phyloP scores from a whole-genome alignment of 805 yeast species.

The Yarrowia sp. region DNA sequence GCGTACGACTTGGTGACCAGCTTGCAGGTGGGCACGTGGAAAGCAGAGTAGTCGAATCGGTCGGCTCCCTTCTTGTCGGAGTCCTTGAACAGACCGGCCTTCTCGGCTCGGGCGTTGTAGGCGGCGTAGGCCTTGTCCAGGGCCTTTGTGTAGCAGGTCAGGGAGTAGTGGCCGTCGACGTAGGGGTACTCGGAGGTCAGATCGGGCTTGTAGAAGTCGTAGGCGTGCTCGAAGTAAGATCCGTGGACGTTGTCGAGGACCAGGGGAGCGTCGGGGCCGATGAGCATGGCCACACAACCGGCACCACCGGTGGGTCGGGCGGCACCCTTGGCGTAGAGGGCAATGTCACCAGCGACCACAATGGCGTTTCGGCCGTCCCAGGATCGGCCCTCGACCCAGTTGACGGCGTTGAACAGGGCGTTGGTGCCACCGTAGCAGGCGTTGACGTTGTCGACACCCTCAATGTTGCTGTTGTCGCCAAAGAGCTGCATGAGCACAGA shows the following conservation, averaged over 20 bases:
- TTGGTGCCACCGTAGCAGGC: slow-evolving; percentile 99
- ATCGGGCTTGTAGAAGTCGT: slow-evolving; percentile 98
- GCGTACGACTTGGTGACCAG: slow-evolving; percentile 92
- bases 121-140: slow-evolving; percentile 83
- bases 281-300: slow-evolving; percentile 90
- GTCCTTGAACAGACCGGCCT: slow-evolving; percentile 56
- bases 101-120: slow-evolving; percentile 77
- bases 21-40: slow-evolving; percentile 99
- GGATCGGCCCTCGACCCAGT: slow-evolving; percentile 93
- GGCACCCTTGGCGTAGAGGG: slow-evolving; percentile 94
- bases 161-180: slow-evolving; percentile 96
- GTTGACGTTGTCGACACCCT: slow-evolving; percentile 94
- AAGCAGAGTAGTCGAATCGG: slow-evolving; percentile 88
- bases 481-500: slow-evolving; percentile 94
- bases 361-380: slow-evolving; percentile 99
- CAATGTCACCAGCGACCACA: slow-evolving; percentile 97
- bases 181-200: slow-evolving; percentile 95
- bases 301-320: slow-evolving; percentile 99
- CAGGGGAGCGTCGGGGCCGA: slow-evolving; percentile 98
- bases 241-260: slow-evolving; percentile 91
- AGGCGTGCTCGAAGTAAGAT: slow-evolving; percentile 93
- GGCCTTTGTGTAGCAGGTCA: slow-evolving; percentile 92
- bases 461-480: slow-evolving; percentile 86
- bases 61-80: slow-evolving; percentile 57
- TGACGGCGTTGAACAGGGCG: slow-evolving; percentile 89